Evolutionary conservation across 2,329 filamentous ascomycete genomes (phyloP).

Genomic region (Capronia americana): DNA sequence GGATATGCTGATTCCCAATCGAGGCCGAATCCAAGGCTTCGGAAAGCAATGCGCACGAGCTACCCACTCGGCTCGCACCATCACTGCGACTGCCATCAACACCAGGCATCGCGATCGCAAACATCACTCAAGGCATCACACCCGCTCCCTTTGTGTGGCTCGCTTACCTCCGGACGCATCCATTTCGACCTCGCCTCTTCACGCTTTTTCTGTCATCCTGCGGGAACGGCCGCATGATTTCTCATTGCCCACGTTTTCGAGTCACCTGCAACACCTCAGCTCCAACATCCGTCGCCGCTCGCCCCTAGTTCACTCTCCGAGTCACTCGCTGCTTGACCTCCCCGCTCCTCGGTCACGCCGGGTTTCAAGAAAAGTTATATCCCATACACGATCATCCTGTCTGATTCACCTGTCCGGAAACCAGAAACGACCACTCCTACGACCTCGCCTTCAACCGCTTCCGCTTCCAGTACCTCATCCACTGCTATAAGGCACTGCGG

Average conservation of each 20-base stretch:
- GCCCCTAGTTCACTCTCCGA: background rate
- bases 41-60: constrained; percentile 15
- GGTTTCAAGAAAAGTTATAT: background rate
- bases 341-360: background rate
- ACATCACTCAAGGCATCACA: constrained; percentile 5
- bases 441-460: constrained; percentile 3
- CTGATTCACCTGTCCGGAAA: constrained; percentile 15
- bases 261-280: constrained; percentile 26
- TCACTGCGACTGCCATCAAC: background rate
- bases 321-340: background rate
- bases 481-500: constrained; percentile 11
- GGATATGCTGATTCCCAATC: constrained; percentile 11
- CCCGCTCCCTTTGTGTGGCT: constrained; percentile 9
- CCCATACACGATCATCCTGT: background rate
- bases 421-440: constrained; percentile 1
- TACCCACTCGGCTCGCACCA: background rate
- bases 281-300: background rate
- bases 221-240: constrained; percentile 36
- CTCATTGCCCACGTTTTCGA: constrained; percentile 40
- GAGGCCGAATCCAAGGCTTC: background rate
- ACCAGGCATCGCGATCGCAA: background rate
- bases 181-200: constrained; percentile 9
- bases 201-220: constrained; percentile 32
- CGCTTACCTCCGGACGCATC: constrained; percentile 11
- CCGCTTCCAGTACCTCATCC: background rate